Base-by-base conservation (phyloP, 768 basidiomycete species). In the Collybia sordida region DNA sequence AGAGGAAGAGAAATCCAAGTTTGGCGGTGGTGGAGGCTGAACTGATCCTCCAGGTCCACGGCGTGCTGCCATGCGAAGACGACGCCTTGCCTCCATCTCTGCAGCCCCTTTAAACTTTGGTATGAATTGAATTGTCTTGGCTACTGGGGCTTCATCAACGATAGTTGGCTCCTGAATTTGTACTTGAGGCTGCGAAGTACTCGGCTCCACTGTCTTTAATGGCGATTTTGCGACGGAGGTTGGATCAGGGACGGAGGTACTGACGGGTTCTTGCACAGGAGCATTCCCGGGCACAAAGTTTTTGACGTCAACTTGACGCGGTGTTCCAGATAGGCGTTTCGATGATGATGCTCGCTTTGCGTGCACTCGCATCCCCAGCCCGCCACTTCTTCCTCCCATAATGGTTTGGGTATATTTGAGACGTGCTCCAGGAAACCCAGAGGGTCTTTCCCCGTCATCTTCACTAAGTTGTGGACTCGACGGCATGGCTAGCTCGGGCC, bases 381-480 rank as follows among this genome's bases (percentile, higher is more conserved):
- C 89, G 3, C 90, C 90, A 0, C 81, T 77, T 21, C 82, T 77
- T 3, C 78, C 77, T 3, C 85, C 91, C 78, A 94, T 85, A 61
- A 97, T 96, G 3, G 95, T 97, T 59, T 88, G 84, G 5, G 91
- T 89, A 66, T 95, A 87, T 61, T 87, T 90, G 55, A 97, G 75
- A 12, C 79, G 64, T 61, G 56, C 81, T 62, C 59, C 85, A 65
- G 66, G 81, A 66, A 70, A 77, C 56, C 67, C 78, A 56, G 63
- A 71, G 41, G 74, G 73, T 9, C 68, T 71, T 45, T 80, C 79
- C 7, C 67, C 68, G 50, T 90, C 90, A 51, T 88, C 83, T 47
- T 89, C 86, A 48, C 85, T 84, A 35, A 87, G 74, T 34, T 85
- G 80, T 0, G 90, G 92, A 55, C 85, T 88, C 12, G 80, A 64